These are phyloP conservation scores for Zoysia pacifica DNA, from an alignment of 176 grass and related monocot species.

Conservation along the genomic window DNA sequence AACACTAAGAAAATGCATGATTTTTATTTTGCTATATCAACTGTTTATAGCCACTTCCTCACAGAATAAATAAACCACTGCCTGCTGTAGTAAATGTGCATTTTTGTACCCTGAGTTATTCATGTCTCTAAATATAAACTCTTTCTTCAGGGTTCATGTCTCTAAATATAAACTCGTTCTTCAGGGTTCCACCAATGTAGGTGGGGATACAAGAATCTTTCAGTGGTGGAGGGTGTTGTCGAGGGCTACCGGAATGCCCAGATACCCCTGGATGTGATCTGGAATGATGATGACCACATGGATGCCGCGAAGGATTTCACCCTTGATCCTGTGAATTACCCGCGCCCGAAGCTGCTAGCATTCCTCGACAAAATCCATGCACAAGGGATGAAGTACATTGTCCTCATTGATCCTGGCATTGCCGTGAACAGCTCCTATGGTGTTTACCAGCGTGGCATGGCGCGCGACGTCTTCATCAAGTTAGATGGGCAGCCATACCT, in stretches of 20 bases:
- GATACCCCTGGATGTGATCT: constrained; percentile 92
- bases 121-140: neutral
- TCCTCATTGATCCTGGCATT: constrained; percentile 92
- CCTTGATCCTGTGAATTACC: constrained; percentile 71
- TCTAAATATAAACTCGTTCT: neutral
- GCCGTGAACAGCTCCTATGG: constrained; percentile 74
- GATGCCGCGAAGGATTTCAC: constrained; percentile 93
- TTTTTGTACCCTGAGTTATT: too few species aligned
- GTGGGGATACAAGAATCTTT: constrained; percentile 94
- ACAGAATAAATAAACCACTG: neutral
- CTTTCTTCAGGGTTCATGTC: constrained; percentile 47
- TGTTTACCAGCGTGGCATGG: constrained; percentile 76
- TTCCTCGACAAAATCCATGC: constrained; percentile 82
- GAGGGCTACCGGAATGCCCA: constrained; percentile 73
- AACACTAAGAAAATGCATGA: neutral
- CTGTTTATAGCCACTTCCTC: neutral
- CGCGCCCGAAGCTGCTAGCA: constrained; percentile 64
- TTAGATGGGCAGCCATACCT: constrained; percentile 70
- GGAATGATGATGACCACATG: constrained; percentile 98
- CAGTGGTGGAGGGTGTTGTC: constrained; percentile 83
- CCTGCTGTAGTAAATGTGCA: neutral
- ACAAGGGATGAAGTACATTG: constrained; percentile 85
- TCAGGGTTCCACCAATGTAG: constrained; percentile 96
- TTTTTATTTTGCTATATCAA: neutral
- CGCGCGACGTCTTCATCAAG: constrained; percentile 84